Conservation (phyloP, 352 stramenopile genomes). For the Pythium diclinum region DNA sequence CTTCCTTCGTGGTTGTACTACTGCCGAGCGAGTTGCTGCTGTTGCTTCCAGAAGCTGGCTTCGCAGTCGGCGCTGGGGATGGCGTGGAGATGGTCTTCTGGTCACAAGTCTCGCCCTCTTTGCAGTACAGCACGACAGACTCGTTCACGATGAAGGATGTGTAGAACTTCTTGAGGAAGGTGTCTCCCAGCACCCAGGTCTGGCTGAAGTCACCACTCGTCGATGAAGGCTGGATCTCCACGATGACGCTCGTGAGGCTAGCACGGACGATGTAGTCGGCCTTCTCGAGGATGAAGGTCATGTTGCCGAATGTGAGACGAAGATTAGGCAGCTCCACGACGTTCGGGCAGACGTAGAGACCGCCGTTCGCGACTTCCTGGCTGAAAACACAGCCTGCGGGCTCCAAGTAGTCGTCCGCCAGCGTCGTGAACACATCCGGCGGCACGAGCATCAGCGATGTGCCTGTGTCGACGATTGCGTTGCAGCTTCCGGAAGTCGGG, state of each 20-base stretch:
- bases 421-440: conserved; percentile 27
- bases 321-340: conserved; percentile 45
- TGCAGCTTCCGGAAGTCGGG: conserved; percentile 12
- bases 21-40: neutral
- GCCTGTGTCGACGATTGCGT: conserved; percentile 40
- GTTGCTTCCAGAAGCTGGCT: neutral
- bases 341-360: conserved; percentile 58
- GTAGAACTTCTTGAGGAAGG: conserved; percentile 76
- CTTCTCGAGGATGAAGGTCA: conserved; percentile 59
- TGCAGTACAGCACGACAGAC: conserved; percentile 65
- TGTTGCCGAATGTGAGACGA: conserved; percentile 48
- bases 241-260: conserved; percentile 11
- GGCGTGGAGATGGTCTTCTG: neutral
- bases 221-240: conserved; percentile 28
- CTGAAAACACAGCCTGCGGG: conserved; percentile 30
- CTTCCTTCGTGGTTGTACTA: neutral
- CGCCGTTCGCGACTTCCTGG: conserved; percentile 23
- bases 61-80: neutral
- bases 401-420: conserved; percentile 46
- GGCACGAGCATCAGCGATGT: conserved; percentile 40
- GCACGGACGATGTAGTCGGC: conserved; percentile 45
- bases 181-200: conserved; percentile 77
- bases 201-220: conserved; percentile 32
- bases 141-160: conserved; percentile 62
- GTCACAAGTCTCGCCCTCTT: conserved; percentile 35